Evolutionary conservation across 2,329 filamentous ascomycete genomes (phyloP), one percentile per base, ranked within the genome.

Genomic region (Penicillium freii): DNA sequence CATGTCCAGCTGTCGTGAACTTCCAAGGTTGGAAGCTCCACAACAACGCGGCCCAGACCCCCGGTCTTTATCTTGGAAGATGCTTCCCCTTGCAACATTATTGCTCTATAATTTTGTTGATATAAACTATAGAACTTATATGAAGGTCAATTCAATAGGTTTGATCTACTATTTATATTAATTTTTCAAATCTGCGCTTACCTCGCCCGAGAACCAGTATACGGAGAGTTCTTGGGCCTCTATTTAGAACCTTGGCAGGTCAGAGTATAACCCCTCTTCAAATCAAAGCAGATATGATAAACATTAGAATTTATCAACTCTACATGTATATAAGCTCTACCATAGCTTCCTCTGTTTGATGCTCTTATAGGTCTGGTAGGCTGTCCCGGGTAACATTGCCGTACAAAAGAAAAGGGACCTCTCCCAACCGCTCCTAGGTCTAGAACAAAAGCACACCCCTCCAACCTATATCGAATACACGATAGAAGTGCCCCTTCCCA

Each of bases 21-120:
- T 50, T 25, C 21, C 33, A 21, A 47, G 19, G 27, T 51, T 51
- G 38, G 13, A 23, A 51, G 47, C 53, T 55, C 53, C 47, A 50
- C 44, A 50, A 39, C 54, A 39, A 54, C 54, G 57, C 49, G 57
- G 57, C 57, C 54, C 38, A 48, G 54, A 43, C 57, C 39, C 39
- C 49, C 31, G 50, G 49, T 34, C 50, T 54, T 54, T 54, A 43
- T 54, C 7, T 21, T 38, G 36, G 53, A 46, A 55, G 47, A 47
- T 15, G 31, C 21, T 57, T 27, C 36, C 36, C 36, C 4, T 50
- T 33, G 27, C 11, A 33, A 45, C 27, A 21, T 21, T 17, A 27
- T 17, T 52, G 38, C 23, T 36, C 40, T 21, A 36, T 47, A 21
- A 25, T 47, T 3, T 19, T 13, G 5, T 34, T n/a, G 19, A 25